Evolutionary conservation across 108 stramenopile species (phyloP), one percentile per base, ranked within the genome.

Genomic region (Fragilariopsis cylindrus): DNA sequence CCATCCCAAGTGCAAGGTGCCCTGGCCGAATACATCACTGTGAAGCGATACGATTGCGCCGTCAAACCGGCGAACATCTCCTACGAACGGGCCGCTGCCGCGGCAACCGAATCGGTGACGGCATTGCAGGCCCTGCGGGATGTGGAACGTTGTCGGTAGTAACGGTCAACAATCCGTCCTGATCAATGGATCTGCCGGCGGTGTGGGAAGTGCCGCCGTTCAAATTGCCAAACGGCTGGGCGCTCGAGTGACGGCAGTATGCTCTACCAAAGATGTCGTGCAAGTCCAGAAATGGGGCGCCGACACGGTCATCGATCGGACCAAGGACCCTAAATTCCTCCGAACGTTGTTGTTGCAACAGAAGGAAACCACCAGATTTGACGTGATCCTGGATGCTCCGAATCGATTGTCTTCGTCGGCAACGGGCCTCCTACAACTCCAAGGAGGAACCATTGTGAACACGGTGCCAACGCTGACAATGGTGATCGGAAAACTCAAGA

Each of bases 121-220:
- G 76, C 81, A 4, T 48, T 77, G 5, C 81, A 82, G 48, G 58
- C 81, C 63, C 11, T 82, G 43, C 50, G 72, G 21, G 76, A 82
- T 66, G 7, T 57, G 9, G 76, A 72, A 3, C 12, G 30, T 16
- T 21, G 42, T 60, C 9, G 66, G 64, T 18, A 39, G 15, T 6
- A 21, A 21, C 21, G 21, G 21, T 21, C 53, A 72, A 15, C 30
- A 77, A 21, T 16, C 41, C 11, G 80, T 84, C 1, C 57, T 81
- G 39, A 70, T 84, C 43, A 52, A 71, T 44, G 84, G 84, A 39
- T 80, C 77, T 15, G 75, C 65, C 13, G 84, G 84, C 21, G 76
- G 76, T 16, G 81, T 82, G 1, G 84, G 84, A 48, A 57, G 56
- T 55, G 64, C 44, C 5, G 84, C 84, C 47, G 77, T 84, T 42